Percentiles rank a stretch among this genome's conserved stretches.
Conservation (phyloP, 306 rosid genomes). For the Casuarina equisetifolia region DNA sequence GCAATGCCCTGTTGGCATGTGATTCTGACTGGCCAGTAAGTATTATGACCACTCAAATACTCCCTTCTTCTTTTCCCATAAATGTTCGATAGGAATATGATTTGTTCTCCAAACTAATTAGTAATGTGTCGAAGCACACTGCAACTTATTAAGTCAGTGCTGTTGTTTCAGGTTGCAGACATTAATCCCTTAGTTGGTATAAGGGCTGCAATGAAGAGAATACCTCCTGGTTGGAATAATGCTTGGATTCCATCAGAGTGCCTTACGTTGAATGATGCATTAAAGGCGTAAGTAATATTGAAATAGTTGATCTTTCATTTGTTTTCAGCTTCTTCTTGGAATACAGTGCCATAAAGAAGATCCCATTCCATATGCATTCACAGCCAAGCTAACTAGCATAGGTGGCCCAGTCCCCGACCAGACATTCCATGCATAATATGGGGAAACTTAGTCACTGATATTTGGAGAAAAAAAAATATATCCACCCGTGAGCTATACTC, state of each 20-base stretch:
- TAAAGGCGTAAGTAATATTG: slow-evolving; percentile 60
- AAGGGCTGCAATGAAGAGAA: slow-evolving; percentile 63
- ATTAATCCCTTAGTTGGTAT: slow-evolving; percentile 74
- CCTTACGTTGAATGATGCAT: slow-evolving; percentile 59
- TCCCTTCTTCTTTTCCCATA: slow-evolving; percentile 5
- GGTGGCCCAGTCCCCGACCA: no score
- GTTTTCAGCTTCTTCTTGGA: slow-evolving; percentile 10
- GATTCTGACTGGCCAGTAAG: slow-evolving; percentile 96
- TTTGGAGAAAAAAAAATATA: neutral
- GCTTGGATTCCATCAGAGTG: slow-evolving; percentile 81
- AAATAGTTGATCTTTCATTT: slow-evolving; percentile 4
- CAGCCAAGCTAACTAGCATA: neutral
- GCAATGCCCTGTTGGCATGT: slow-evolving; percentile 58
- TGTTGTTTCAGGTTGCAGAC: slow-evolving; percentile 51
- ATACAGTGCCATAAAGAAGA: neutral
- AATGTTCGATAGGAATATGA: neutral
- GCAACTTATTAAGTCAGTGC: slow-evolving; percentile 19
- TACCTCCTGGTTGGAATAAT: slow-evolving; percentile 52
- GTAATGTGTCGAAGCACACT: neutral
- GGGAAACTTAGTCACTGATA: neutral
- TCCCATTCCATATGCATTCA: neutral
- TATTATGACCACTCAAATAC: neutral
- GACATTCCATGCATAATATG: no score
- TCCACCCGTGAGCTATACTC: neutral
- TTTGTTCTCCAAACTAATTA: neutral